phyloP scores from a whole-genome alignment of 169 alveolate genomes.

The Eimeria mitis region DNA sequence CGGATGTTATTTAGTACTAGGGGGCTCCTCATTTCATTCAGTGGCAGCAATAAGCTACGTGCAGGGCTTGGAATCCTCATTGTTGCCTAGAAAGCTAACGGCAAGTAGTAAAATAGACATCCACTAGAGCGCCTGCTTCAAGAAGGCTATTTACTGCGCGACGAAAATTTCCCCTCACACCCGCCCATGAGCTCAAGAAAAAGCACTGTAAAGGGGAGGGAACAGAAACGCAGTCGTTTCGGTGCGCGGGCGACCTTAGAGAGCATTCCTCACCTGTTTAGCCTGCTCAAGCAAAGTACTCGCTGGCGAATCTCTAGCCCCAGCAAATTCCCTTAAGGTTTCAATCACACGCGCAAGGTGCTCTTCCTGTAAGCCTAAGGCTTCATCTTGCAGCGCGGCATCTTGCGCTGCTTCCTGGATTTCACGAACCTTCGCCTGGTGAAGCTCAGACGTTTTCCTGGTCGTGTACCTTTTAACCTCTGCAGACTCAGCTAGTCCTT shows the following conservation, averaged over 20 bases:
- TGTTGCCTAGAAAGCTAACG: neutral
- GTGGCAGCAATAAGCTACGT: neutral
- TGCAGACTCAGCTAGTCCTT: neutral
- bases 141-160: neutral
- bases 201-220: neutral
- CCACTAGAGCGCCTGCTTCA: neutral
- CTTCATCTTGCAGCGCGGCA: conserved; percentile 69
- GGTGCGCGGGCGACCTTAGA: neutral
- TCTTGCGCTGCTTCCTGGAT: conserved; percentile 72
- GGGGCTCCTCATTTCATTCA: neutral
- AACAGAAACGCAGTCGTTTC: neutral
- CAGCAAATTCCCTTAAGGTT: conserved; percentile 17
- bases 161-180: neutral
- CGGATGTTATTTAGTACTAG: neutral
- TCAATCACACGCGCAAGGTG: conserved; percentile 44
- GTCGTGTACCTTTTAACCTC: neutral
- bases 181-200: neutral
- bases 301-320: conserved; percentile 61
- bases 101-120: neutral
- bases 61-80: neutral
- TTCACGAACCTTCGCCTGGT: conserved; percentile 29
- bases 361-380: conserved; percentile 24
- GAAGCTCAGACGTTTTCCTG: conserved; percentile 39
- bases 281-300: conserved; percentile 28
- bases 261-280: neutral